Conservation (phyloP, 2,329 filamentous ascomycete species). For the Sporothrix protearum region DNA sequence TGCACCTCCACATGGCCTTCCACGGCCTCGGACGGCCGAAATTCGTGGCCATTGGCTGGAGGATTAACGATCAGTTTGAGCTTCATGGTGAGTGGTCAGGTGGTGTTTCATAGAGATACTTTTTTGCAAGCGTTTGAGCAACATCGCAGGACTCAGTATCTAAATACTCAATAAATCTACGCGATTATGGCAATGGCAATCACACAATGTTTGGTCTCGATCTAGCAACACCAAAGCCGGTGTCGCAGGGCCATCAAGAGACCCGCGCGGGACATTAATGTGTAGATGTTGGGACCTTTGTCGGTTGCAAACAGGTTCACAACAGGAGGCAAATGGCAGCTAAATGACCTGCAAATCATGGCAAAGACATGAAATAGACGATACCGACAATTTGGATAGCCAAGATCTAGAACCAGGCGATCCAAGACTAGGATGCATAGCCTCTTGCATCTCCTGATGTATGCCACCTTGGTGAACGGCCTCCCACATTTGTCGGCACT, state of each 20-base stretch:
- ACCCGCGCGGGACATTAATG: too few relatives aligned
- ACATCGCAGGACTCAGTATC: too few relatives aligned
- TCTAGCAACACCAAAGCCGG: neutral
- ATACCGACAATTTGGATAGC: neutral
- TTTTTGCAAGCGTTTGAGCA: too few relatives aligned
- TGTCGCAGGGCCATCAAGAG: neutral
- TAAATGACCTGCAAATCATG: too few relatives aligned
- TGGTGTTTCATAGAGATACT: neutral
- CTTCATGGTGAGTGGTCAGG: constrained; percentile 16
- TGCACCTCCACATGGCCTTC: constrained; percentile 2
- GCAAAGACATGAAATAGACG: neutral
- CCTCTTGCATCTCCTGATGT: neutral
- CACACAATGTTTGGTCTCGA: neutral
- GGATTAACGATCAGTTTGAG: neutral
- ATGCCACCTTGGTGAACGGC: neutral
- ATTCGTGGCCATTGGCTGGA: neutral
- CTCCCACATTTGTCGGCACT: neutral
- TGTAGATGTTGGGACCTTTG: neutral
- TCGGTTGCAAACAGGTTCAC: neutral
- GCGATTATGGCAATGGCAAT: too few relatives aligned
- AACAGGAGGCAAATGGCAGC: too few relatives aligned
- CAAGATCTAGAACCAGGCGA: neutral
- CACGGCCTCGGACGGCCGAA: neutral
- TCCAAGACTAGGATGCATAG: neutral
- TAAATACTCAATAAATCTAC: too few relatives aligned